Conservation (phyloP, 495 filamentous ascomycete genomes). For the Podospora sp. region DNA sequence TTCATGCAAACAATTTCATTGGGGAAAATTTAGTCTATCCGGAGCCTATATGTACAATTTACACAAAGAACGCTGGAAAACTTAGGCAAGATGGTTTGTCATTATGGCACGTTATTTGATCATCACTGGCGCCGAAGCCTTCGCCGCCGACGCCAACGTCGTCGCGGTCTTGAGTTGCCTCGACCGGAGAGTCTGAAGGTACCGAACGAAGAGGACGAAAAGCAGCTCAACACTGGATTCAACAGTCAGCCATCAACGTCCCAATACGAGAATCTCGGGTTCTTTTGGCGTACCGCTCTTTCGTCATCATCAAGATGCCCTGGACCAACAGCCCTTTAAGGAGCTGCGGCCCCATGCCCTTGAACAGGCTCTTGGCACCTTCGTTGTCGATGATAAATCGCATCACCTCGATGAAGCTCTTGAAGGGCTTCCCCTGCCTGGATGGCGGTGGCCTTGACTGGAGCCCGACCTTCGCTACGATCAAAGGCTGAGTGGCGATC, state of each 20-base stretch:
- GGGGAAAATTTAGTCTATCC: constrained; percentile 10
- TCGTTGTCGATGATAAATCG: constrained; percentile 86
- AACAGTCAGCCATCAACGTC: constrained; percentile 27
- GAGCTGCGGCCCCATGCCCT: constrained; percentile 94
- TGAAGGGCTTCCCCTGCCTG: constrained; percentile 88
- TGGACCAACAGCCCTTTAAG: constrained; percentile 92
- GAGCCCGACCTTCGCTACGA: constrained; percentile 96
- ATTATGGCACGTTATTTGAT: constrained; percentile 42
- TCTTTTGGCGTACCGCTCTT: constrained; percentile 73
- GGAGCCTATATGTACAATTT: constrained; percentile 11
- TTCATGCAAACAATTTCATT: constrained; percentile 4
- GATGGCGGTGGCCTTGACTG: constrained; percentile 88
- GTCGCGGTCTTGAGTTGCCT: constrained; percentile 72
- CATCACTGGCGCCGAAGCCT: constrained; percentile 48
- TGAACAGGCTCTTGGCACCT: constrained; percentile 81
- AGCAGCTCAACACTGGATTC: constrained; percentile 77
- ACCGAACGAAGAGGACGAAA: constrained; percentile 85
- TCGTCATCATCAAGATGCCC: constrained; percentile 98
- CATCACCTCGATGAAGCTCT: constrained; percentile 95
- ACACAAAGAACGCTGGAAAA: background rate
- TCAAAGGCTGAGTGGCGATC: constrained; percentile 90
- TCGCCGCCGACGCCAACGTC: constrained; percentile 55
- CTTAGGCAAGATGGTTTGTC: background rate
- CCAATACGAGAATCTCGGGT: background rate
- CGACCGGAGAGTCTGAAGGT: constrained; percentile 68